Evolutionary conservation across 345 rosid genomes (phyloP).

Genomic region (Cochlearia excelsa): DNA sequence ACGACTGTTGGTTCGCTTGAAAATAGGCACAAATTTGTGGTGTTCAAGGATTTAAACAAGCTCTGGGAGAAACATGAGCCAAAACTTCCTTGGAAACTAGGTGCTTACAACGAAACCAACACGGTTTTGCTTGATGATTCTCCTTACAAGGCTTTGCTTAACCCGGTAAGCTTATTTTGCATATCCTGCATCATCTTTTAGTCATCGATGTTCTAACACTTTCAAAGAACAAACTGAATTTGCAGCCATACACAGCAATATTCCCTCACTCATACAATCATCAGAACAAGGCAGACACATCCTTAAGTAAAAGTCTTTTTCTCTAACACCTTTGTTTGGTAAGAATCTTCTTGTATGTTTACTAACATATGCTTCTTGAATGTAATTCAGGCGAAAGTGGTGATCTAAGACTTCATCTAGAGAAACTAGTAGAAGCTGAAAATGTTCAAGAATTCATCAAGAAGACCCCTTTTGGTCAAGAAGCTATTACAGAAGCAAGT

Average conservation of each 20-base stretch:
- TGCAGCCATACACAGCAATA: slow-evolving; percentile 64
- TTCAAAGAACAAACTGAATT: slow-evolving; percentile 14
- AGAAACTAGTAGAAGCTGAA: slow-evolving; percentile 48
- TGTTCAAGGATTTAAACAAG: slow-evolving; percentile 71
- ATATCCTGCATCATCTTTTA: no score
- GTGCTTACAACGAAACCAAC: slow-evolving; percentile 64
- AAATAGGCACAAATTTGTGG: slow-evolving; percentile 59
- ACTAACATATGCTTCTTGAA: not conserved
- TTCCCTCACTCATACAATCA: slow-evolving; percentile 67
- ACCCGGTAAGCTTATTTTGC: slow-evolving; percentile 60
- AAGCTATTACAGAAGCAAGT: slow-evolving; percentile 51
- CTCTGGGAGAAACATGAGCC: slow-evolving; percentile 68
- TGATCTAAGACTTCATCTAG: slow-evolving; percentile 64
- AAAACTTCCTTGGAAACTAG: slow-evolving; percentile 62
- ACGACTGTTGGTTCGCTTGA: slow-evolving; percentile 57
- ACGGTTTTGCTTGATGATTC: slow-evolving; percentile 84
- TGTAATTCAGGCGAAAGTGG: slow-evolving; percentile 58
- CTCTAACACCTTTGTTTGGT: no score
- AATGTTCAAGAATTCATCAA: slow-evolving; percentile 57
- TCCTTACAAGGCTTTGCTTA: slow-evolving; percentile 91
- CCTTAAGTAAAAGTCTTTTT: slow-evolving; percentile 52
- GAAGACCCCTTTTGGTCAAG: slow-evolving; percentile 72
- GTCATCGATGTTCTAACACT: not conserved
- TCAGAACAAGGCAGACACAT: slow-evolving; percentile 44
- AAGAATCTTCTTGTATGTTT: no score